phyloP scores from a whole-genome alignment of 2,329 filamentous ascomycete genomes.

The Hypomyces perniciosus region DNA sequence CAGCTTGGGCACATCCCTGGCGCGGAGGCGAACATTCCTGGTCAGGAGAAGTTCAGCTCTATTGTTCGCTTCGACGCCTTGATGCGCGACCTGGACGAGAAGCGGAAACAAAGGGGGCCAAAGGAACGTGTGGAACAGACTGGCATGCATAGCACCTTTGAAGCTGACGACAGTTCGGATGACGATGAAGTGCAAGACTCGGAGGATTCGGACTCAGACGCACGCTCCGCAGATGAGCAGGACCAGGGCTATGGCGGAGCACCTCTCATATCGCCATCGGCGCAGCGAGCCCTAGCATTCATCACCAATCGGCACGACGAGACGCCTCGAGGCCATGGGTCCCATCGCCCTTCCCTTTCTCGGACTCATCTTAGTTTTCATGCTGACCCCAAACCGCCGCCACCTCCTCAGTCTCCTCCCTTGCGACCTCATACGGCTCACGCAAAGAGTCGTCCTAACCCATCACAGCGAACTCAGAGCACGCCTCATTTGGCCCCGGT shows the following conservation, averaged over 20 bases:
- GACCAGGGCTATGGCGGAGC: constrained; percentile 18
- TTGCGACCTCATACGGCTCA: constrained; percentile 50
- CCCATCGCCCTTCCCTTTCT: constrained; percentile 29
- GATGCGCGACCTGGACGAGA: constrained; percentile 56
- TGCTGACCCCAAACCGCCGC: constrained; percentile 17
- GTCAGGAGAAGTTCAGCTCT: constrained; percentile 59
- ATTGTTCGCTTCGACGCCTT: constrained; percentile 60
- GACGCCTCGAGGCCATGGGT: constrained; percentile 22
- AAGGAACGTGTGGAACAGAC: constrained; percentile 26
- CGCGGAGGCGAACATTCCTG: constrained; percentile 46
- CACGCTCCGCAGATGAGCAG: constrained; percentile 30
- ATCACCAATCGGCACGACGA: constrained; percentile 39
- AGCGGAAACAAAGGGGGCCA: constrained; percentile 36
- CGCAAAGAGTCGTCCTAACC: constrained; percentile 39
- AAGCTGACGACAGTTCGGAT: constrained; percentile 43
- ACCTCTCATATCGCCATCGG: constrained; percentile 37
- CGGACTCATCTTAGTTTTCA: constrained; percentile 29
- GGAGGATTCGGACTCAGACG: constrained; percentile 37
- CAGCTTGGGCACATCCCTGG: constrained; percentile 58
- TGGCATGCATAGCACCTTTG: constrained; percentile 44
- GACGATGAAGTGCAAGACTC: constrained; percentile 33
- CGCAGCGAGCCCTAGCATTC: constrained; percentile 46
- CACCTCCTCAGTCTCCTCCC: constrained; percentile 18
- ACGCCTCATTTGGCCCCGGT: constrained; percentile 39
- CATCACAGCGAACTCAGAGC: constrained; percentile 41